phyloP scores from a whole-genome alignment of 441 rosid species.

The Eutrema salsugineum region DNA sequence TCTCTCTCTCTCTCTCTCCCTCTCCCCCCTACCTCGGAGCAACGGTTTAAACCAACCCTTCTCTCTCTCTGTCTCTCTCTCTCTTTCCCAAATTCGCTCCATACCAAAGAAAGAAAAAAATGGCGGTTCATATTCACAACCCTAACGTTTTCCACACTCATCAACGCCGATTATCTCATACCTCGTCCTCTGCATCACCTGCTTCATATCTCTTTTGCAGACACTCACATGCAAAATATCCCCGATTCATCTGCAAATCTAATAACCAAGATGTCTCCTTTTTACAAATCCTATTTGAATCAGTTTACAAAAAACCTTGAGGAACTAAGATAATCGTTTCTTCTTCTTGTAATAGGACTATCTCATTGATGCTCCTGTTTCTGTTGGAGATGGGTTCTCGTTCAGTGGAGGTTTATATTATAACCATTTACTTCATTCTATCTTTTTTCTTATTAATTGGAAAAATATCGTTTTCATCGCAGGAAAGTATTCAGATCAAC shows the following conservation, averaged over 20 bases:
- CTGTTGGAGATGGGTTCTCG: slow-evolving; percentile 92
- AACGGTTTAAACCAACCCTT: slow-evolving; percentile 23
- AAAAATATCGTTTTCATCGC: not conserved
- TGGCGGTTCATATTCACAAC: slow-evolving; percentile 32
- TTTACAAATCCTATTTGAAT: not conserved
- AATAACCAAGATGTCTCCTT: slow-evolving; percentile 41
- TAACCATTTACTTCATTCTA: not conserved
- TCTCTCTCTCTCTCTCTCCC: slow-evolving; percentile 1
- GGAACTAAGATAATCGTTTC: not conserved
- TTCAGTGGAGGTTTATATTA: slow-evolving; percentile 74
- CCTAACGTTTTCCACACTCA: slow-evolving; percentile 29
- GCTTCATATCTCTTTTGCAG: slow-evolving; percentile 1
- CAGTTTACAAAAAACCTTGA: not conserved
- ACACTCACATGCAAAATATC: slow-evolving; percentile 26
- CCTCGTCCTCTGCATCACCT: slow-evolving; percentile 14
- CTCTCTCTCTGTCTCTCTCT: not conserved
- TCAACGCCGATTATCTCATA: slow-evolving; percentile 15
- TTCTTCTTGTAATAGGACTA: slow-evolving; percentile 53
- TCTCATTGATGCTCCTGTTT: slow-evolving; percentile 80
- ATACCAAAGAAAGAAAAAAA: not conserved
- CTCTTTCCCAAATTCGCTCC: not conserved
- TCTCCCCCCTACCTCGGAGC: not conserved
- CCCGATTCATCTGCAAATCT: slow-evolving; percentile 43
- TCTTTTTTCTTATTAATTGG: not conserved
- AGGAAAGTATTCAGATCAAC: slow-evolving; percentile 87